phyloP scores from a whole-genome alignment of 2,329 filamentous ascomycete species.

The Torrubiella hemipterigena region DNA sequence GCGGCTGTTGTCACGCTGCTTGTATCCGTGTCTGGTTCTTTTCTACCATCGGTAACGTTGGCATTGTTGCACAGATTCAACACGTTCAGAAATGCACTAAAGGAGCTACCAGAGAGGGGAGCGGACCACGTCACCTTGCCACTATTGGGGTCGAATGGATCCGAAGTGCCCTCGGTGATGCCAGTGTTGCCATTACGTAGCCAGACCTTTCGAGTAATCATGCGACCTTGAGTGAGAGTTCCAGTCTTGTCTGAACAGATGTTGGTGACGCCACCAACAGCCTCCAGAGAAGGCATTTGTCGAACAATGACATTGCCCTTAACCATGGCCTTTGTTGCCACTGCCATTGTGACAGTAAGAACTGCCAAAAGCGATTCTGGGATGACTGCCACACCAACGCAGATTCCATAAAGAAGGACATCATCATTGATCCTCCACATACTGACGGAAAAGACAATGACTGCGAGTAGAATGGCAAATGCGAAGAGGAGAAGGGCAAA shows the following conservation, averaged over 20 bases:
- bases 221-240: slow-evolving; percentile 53
- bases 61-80: slow-evolving; percentile 52
- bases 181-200: slow-evolving; percentile 41
- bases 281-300: slow-evolving; percentile 53
- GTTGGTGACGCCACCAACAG: slow-evolving; percentile 57
- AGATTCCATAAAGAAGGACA: slow-evolving; percentile 49
- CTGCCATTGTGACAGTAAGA: slow-evolving; percentile 59
- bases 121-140: slow-evolving; percentile 36
- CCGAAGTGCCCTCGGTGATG: slow-evolving; percentile 39
- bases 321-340: slow-evolving; percentile 53
- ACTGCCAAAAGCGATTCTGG: slow-evolving; percentile 57
- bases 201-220: slow-evolving; percentile 53
- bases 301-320: slow-evolving; percentile 53
- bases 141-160: slow-evolving; percentile 50
- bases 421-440: slow-evolving; percentile 41
- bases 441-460: slow-evolving; percentile 51
- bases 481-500: slow-evolving; percentile 72
- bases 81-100: slow-evolving; percentile 38
- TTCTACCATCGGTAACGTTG: slow-evolving; percentile 33
- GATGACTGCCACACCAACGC: slow-evolving; percentile 51
- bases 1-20: slow-evolving; percentile 34
- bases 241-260: slow-evolving; percentile 64
- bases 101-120: slow-evolving; percentile 23
- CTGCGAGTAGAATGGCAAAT: slow-evolving; percentile 49
- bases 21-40: slow-evolving; percentile 32